Conservation (phyloP, 1,139 yeast species). For the Candida labiduridarum region DNA sequence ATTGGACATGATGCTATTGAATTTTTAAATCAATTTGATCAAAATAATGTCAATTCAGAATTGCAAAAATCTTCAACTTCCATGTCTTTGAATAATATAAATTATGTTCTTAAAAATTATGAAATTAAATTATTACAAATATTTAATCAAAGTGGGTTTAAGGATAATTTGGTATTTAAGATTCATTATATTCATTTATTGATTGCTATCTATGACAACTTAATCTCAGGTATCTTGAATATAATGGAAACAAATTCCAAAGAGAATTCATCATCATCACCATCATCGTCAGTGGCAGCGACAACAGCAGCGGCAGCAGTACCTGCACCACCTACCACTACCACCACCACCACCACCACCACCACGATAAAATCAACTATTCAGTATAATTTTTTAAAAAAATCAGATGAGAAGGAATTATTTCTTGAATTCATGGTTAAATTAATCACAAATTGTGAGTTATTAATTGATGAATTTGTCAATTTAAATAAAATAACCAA, state of each 20-base stretch:
- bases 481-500: constrained; percentile 38
- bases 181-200: constrained; percentile 49
- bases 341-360: neutral
- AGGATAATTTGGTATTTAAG: constrained; percentile 33
- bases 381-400: neutral
- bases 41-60: neutral
- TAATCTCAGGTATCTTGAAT: constrained; percentile 34
- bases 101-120: constrained; percentile 20
- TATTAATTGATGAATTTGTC: constrained; percentile 47
- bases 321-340: neutral
- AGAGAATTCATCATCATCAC: neutral
- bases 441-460: constrained; percentile 46
- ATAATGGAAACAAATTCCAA: constrained; percentile 2
- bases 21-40: constrained; percentile 20
- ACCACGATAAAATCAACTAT: neutral
- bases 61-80: neutral
- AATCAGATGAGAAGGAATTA: constrained; percentile 16
- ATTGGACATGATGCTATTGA: constrained; percentile 49
- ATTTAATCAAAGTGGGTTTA: constrained; percentile 32
- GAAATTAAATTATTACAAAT: constrained; percentile 24
- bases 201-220: constrained; percentile 52
- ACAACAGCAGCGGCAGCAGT: no score
- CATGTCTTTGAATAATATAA: constrained; percentile 7
- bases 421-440: constrained; percentile 40
- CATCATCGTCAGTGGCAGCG: neutral